phyloP scores from a whole-genome alignment of 345 rosid genomes.

The Acer negundo region DNA sequence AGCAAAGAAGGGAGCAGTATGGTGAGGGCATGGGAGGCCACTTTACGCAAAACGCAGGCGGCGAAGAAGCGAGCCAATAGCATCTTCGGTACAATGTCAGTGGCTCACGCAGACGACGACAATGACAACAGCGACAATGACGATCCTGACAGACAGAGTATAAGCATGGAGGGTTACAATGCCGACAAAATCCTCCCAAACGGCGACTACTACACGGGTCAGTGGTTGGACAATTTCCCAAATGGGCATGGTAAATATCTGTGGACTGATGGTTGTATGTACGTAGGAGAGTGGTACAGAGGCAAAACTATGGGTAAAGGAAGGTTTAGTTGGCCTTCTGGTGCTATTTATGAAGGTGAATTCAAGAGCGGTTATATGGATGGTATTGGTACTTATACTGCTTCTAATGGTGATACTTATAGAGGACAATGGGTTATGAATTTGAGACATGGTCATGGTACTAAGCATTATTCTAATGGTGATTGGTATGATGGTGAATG shows the following conservation, averaged over 20 bases:
- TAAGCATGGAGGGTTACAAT: constrained; percentile 38
- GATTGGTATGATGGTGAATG: constrained; percentile 90
- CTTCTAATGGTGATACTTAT: constrained; percentile 62
- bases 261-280: constrained; percentile 92
- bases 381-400: constrained; percentile 70
- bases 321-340: constrained; percentile 90
- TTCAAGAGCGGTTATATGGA: constrained; percentile 92
- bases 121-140: constrained; percentile 25
- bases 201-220: constrained; percentile 87
- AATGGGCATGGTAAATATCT: constrained; percentile 84
- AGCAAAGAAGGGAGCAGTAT: constrained; percentile 71
- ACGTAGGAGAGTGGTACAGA: constrained; percentile 78
- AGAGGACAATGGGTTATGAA: constrained; percentile 92
- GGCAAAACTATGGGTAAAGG: constrained; percentile 89
- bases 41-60: constrained; percentile 81
- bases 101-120: constrained; percentile 51
- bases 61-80: constrained; percentile 89
- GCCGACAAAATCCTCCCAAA: constrained; percentile 79
- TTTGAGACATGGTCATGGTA: constrained; percentile 81
- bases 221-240: constrained; percentile 84
- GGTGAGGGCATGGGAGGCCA: constrained; percentile 91
- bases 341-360: constrained; percentile 89
- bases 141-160: not conserved
- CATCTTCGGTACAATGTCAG: constrained; percentile 71
- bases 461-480: constrained; percentile 60